A percentile compares a stretch with the other conserved stretches of the same genome.
These are phyloP conservation scores for Vachellia pachyceras DNA, from an alignment of 306 rosid genomes.

Conservation along the genomic window DNA sequence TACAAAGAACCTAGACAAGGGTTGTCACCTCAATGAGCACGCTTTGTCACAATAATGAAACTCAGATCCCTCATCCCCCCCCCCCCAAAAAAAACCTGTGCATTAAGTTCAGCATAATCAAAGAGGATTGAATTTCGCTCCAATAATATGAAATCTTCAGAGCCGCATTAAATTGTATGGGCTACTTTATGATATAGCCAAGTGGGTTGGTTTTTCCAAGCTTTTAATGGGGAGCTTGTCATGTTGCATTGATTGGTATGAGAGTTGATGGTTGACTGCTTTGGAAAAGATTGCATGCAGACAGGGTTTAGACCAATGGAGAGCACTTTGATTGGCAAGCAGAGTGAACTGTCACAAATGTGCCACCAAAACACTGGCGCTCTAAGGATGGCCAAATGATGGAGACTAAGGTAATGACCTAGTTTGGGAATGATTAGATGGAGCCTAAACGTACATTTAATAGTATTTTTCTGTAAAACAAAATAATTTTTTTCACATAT, in stretches of 20 bases:
- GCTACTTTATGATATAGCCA: background rate
- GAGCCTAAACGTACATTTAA: too few relatives aligned
- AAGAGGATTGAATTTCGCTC: too few relatives aligned
- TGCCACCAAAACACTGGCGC: background rate
- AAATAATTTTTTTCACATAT: too few relatives aligned
- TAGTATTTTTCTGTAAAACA: too few relatives aligned
- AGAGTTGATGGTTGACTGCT: background rate
- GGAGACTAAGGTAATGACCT: background rate
- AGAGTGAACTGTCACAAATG: background rate
- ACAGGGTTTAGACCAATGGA: background rate
- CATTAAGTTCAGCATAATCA: too few relatives aligned
- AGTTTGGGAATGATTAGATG: too few relatives aligned
- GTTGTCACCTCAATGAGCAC: background rate
- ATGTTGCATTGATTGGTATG: background rate
- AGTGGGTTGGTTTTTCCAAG: too few relatives aligned
- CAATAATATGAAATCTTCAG: too few relatives aligned
- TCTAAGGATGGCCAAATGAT: background rate
- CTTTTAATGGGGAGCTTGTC: too few relatives aligned
- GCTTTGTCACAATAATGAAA: background rate
- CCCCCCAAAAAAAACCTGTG: too few relatives aligned
- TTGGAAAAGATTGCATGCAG: background rate
- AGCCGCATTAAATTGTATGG: background rate
- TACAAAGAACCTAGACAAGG: background rate
- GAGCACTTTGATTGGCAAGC: background rate
- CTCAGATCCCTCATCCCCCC: conserved; percentile 1